Conservation (phyloP, 2,329 filamentous ascomycete species). For the Aspergillus proliferans region DNA sequence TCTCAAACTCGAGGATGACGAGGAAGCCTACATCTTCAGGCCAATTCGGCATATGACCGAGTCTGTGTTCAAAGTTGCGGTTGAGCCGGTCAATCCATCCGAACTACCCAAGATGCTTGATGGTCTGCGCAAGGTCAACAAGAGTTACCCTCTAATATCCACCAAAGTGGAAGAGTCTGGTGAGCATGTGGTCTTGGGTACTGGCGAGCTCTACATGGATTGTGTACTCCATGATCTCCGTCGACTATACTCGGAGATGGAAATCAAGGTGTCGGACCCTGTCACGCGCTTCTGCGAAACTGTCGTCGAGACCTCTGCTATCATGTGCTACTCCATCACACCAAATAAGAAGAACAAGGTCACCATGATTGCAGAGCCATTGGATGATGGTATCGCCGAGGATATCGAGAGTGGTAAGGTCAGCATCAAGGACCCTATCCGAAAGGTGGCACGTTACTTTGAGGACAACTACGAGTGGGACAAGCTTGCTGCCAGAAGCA, state of each 20-base stretch:
- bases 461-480: slow-evolving; percentile 98
- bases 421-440: slow-evolving; percentile 84
- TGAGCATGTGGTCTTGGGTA: slow-evolving; percentile 90
- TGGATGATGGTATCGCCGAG: slow-evolving; percentile 88
- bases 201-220: slow-evolving; percentile 99
- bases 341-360: slow-evolving; percentile 99
- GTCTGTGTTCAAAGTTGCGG: slow-evolving; percentile 94
- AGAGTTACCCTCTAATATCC: slow-evolving; percentile 89
- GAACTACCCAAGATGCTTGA: slow-evolving; percentile 99
- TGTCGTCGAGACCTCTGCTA: slow-evolving; percentile 91
- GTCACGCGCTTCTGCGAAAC: slow-evolving; percentile 98
- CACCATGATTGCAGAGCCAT: slow-evolving; percentile 93
- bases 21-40: slow-evolving; percentile 92
- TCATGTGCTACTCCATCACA: slow-evolving; percentile 95
- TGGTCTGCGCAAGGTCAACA: slow-evolving; percentile 92
- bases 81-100: slow-evolving; percentile 96
- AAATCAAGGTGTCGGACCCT: slow-evolving; percentile 96
- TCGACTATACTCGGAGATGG: slow-evolving; percentile 95
- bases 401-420: slow-evolving; percentile 91
- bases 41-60: slow-evolving; percentile 93
- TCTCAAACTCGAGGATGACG: slow-evolving; percentile 71
- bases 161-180: slow-evolving; percentile 98
- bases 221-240: slow-evolving; percentile 94
- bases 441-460: slow-evolving; percentile 93
- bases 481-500: slow-evolving; percentile 83